Conservation (phyloP, 352 stramenopile species). For the Globisporangium cystogenes region DNA sequence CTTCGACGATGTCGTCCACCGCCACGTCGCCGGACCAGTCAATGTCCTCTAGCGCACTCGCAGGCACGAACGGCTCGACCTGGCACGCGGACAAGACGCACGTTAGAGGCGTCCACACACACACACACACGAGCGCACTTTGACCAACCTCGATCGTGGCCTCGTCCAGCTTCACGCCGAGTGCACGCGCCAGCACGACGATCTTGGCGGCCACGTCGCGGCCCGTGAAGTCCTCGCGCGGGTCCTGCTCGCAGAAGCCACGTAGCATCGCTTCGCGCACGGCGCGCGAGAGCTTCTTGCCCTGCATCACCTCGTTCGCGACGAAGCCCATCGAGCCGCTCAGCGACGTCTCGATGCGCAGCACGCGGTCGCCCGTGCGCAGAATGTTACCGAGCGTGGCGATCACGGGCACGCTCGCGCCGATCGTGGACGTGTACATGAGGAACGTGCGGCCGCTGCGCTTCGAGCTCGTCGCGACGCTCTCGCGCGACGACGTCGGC, state of each 20-base stretch:
- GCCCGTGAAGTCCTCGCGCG: constrained; percentile 62
- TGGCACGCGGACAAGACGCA: not conserved
- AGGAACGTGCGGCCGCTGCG: constrained; percentile 53
- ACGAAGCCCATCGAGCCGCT: constrained; percentile 74
- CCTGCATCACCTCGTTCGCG: constrained; percentile 71
- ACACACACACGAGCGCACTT: not conserved
- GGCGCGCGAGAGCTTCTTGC: constrained; percentile 48
- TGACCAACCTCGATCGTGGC: constrained; percentile 29
- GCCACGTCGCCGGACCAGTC: constrained; percentile 37
- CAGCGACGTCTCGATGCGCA: constrained; percentile 49
- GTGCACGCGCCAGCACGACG: constrained; percentile 53
- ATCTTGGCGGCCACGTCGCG: constrained; percentile 68
- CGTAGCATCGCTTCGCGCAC: constrained; percentile 38
- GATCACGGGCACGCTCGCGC: constrained; percentile 60
- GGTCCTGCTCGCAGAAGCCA: constrained; percentile 67
- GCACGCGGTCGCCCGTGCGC: constrained; percentile 60
- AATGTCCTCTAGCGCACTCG: constrained; percentile 35
- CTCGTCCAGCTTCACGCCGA: constrained; percentile 44
- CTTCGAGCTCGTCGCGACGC: constrained; percentile 31
- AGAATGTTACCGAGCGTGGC: constrained; percentile 75
- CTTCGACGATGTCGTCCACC: constrained; percentile 39
- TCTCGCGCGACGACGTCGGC: constrained; percentile 48
- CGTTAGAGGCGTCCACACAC: not conserved
- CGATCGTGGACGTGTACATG: constrained; percentile 79
- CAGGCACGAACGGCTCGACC: constrained; percentile 47